These are phyloP conservation scores for Aurifilum marmelostoma DNA, from an alignment of 2,329 filamentous ascomycete species.

Conservation along the genomic window DNA sequence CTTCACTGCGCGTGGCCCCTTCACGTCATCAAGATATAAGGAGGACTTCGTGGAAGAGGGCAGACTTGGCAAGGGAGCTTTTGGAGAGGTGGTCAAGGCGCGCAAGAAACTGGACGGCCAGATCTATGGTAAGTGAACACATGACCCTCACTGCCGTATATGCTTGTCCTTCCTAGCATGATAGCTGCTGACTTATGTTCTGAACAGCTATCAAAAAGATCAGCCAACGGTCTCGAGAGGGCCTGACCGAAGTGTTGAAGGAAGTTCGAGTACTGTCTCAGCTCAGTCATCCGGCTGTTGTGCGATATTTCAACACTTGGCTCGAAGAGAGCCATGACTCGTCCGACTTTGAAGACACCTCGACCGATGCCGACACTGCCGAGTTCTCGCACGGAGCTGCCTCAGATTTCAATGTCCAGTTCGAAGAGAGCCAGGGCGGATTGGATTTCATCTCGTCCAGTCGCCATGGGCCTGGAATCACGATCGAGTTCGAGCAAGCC, in stretches of 20 bases:
- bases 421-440: conserved; percentile 74
- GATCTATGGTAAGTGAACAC: conserved; percentile 65
- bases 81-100: conserved; percentile 94
- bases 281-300: conserved; percentile 83
- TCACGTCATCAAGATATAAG: conserved; percentile 78
- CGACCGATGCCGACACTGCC: conserved; percentile 46
- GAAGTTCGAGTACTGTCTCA: conserved; percentile 90
- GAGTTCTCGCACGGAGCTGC: conserved; percentile 38
- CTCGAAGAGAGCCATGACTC: conserved; percentile 70
- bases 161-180: background rate
- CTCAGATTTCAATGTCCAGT: conserved; percentile 56
- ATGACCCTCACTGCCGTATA: no score
- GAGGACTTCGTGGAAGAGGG: conserved; percentile 92
- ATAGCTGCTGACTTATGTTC: background rate
- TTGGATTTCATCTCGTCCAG: conserved; percentile 93
- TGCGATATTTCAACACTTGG: conserved; percentile 96
- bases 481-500: conserved; percentile 71
- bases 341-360: conserved; percentile 60
- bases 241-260: conserved; percentile 79
- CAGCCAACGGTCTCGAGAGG: conserved; percentile 75
- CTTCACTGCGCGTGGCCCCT: conserved; percentile 49
- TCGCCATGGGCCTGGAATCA: conserved; percentile 62
- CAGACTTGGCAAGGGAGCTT: conserved; percentile 87
- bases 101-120: conserved; percentile 92
- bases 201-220: conserved; percentile 82